Evolutionary conservation across 176 grass and related monocot species (phyloP), one percentile per base, ranked within the genome.

Genomic region (Rhynchospora pubera): DNA sequence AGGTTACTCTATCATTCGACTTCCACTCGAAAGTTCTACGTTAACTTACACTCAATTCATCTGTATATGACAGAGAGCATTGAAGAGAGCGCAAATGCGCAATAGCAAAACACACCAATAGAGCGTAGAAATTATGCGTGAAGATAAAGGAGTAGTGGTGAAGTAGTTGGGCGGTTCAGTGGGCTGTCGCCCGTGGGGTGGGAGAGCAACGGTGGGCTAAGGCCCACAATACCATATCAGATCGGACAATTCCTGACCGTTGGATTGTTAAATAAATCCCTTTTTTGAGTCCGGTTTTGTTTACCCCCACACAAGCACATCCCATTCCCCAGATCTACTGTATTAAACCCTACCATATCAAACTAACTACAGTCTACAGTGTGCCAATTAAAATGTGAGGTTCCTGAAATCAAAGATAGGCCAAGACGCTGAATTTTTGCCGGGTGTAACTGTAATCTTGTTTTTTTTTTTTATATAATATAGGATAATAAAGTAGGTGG

Each of bases 121-220:
- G 46, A 5, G 1, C 3, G 57, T 80, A 80, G 1, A 63, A 21
- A 61, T 23, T 39, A 10, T 0, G 21, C 0, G 78, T 5, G 24
- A 60, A n/a, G 7, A 16, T 10, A 69, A 22, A 3, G 10, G 11
- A 59, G 19, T 42, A n/a, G 52, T 55, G 34, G 77, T 12, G 77
- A 61, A 42, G 77, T 59, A 1, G 77, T 43, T 21, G 79, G 7
- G 44, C 12, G 2, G 78, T 80, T 80, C 78, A 80, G 78, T 80
- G 78, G 78, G 78, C 57, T 80, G 61, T 82, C 60, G 79, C 60
- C 79, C 79, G 48, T 79, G 8, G 51, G 77, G 77, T 21, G 51
- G 6, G 46, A 58, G 26, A 12, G 18, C 28, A 79, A 57, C 77
- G 24, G 52, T 42, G 53, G 77, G 77, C 55, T 61, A 6, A 80